phyloP scores from a whole-genome alignment of 2,329 filamentous ascomycete genomes.

The Zelopaecilomyces penicillatus region DNA sequence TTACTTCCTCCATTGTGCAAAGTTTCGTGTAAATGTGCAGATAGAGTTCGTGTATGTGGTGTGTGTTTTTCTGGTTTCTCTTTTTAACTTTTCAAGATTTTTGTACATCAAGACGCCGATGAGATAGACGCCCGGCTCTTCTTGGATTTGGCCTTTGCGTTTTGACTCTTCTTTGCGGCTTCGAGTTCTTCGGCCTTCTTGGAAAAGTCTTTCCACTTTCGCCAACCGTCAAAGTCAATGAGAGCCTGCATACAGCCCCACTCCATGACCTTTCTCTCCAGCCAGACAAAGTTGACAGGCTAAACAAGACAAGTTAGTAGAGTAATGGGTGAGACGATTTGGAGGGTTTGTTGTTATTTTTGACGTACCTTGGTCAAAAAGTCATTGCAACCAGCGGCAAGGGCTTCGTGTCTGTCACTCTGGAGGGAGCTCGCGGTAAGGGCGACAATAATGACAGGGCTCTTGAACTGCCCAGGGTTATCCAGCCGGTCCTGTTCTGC shows the following conservation, averaged over 20 bases:
- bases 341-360: neutral
- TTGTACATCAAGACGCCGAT: slow-evolving; percentile 10
- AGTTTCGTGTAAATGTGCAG: no score
- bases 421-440: slow-evolving; percentile 90
- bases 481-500: slow-evolving; percentile 61
- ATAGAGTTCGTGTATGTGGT: no score
- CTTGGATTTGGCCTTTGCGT: slow-evolving; percentile 32
- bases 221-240: slow-evolving; percentile 97
- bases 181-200: slow-evolving; percentile 37
- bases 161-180: slow-evolving; percentile 29
- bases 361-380: slow-evolving; percentile 83
- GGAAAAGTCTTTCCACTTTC: slow-evolving; percentile 86
- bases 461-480: slow-evolving; percentile 73
- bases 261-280: slow-evolving; percentile 95
- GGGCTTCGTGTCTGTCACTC: slow-evolving; percentile 87
- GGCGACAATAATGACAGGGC: slow-evolving; percentile 94
- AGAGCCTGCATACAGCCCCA: slow-evolving; percentile 99
- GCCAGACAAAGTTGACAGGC: slow-evolving; percentile 96
- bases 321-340: neutral
- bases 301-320: slow-evolving; percentile 26
- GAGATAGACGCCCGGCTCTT: slow-evolving; percentile 35
- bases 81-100: no score
- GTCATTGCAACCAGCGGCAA: slow-evolving; percentile 95
- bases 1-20: no score
- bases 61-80: no score